Evolutionary conservation across 2,329 filamentous ascomycete genomes (phyloP).

Genomic region (Hymenoscyphus albidus): DNA sequence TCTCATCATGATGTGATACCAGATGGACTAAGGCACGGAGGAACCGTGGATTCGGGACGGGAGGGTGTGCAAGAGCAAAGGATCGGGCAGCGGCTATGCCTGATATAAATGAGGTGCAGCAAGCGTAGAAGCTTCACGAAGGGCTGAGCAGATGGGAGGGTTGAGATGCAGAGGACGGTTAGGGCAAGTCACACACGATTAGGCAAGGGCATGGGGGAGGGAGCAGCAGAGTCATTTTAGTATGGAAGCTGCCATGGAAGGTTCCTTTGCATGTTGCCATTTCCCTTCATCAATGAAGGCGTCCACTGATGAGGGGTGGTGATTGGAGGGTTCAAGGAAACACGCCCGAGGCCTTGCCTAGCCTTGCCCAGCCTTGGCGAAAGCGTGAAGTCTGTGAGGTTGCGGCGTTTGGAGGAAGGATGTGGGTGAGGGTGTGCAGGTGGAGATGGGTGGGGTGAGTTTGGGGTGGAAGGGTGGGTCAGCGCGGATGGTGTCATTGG

Average conservation of each 20-base stretch:
- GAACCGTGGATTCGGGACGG: neutral
- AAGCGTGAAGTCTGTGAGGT: neutral
- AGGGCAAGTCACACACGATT: neutral
- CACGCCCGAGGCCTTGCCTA: neutral
- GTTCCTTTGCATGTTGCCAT: neutral
- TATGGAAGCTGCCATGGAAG: neutral
- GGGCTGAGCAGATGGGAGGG: neutral
- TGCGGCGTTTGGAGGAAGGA: neutral
- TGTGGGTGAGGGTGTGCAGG: no score
- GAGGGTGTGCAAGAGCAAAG: neutral
- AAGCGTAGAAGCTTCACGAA: neutral
- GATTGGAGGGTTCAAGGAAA: neutral
- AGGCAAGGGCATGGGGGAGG: neutral
- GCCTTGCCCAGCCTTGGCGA: neutral
- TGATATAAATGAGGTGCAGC: neutral
- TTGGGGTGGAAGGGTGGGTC: no score
- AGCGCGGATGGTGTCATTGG: no score
- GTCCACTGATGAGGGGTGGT: no score
- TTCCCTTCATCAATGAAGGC: neutral
- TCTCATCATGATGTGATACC: neutral
- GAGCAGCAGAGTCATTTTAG: no score
- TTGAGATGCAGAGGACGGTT: neutral
- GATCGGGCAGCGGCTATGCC: neutral
- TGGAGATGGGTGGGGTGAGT: no score
- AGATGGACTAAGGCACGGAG: neutral